A percentile compares a stretch with the other conserved stretches of the same genome.
Evolutionary conservation across 495 filamentous ascomycete species (phyloP).

Genomic region (Schizothecium vesticola): DNA sequence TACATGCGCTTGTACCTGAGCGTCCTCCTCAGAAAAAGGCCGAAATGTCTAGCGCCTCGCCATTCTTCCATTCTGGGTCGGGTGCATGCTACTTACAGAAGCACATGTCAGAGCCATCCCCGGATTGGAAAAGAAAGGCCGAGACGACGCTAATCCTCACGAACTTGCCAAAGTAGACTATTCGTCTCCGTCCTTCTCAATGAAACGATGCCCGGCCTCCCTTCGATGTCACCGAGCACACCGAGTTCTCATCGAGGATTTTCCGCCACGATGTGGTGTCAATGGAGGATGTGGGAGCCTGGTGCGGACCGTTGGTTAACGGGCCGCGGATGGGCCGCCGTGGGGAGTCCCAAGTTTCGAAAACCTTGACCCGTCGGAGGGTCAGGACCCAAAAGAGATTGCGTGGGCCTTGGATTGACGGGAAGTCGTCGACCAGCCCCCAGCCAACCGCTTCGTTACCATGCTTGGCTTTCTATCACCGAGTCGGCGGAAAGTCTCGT

Average conservation of each 20-base stretch:
- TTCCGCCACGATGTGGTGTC: background rate
- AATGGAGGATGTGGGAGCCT: conserved; percentile 11
- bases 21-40: background rate
- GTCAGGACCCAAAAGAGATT: conserved; percentile 20
- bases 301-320: conserved; percentile 27
- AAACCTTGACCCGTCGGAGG: conserved; percentile 16
- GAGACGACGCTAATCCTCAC: background rate
- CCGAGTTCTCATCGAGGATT: background rate
- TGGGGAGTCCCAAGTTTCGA: conserved; percentile 20
- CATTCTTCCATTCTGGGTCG: background rate
- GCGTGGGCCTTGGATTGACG: conserved; percentile 23
- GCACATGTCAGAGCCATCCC: background rate
- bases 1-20: background rate
- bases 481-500: background rate
- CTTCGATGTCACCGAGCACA: background rate
- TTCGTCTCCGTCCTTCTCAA: background rate
- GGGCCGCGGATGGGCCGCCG: conserved; percentile 29
- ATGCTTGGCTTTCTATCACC: conserved; percentile 9
- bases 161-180: background rate
- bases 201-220: background rate
- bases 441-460: background rate
- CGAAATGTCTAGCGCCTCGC: background rate
- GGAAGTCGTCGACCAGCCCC: background rate
- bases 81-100: background rate
- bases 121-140: background rate